Evolutionary conservation across 225 moss, liverwort and hornwort genomes (phyloP), one percentile per base, ranked within the genome.

Genomic region (Sphagnum tenellum): DNA sequence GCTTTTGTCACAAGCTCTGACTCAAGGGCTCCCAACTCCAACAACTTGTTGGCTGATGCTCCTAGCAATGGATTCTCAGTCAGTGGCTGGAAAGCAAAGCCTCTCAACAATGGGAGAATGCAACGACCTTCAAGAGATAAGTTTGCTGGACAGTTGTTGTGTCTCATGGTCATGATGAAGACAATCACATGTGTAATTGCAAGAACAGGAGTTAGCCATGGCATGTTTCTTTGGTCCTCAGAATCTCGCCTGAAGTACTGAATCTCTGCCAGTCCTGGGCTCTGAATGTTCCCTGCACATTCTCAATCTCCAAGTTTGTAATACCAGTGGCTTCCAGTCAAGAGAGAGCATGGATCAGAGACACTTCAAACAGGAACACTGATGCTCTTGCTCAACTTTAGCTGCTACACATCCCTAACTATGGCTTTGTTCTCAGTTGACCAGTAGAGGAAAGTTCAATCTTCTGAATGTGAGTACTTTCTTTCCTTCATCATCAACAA

Each of bases 41-140:
- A 64, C 63, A 91, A 69, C 3, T 86, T 76, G 49, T 70, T 63
- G 14, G 83, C 86, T 2, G 88, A 88, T 12, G 89, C 88, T 2
- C 89, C 94, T 3, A 95, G 60, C 59, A 92, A 61, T 0, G 94
- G 95, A 60, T 95, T 95, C 63, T 95, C 92, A 12, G 64, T 75
- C 48, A 89, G 69, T 8, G 88, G 84, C 58, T 95, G 86, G 71
- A 95, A 92, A 3, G 95, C 84, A 59, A 88, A 73, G n/a, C 81
- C 82, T 65, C 68, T 75, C 49, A 86, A 66, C 50, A 83, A 85
- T 8, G 65, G 60, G 3, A 89, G 72, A 56, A 89, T 70, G 48
- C 89, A 95, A 29, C 66, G 72, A 3, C 73, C 64, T 0, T 74
- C 86, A 49, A 55, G 59, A 49, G 9, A 52, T 29, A 64, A 66